Conservation (phyloP, 176 grass and related monocot species). For the Carex littledalei region DNA sequence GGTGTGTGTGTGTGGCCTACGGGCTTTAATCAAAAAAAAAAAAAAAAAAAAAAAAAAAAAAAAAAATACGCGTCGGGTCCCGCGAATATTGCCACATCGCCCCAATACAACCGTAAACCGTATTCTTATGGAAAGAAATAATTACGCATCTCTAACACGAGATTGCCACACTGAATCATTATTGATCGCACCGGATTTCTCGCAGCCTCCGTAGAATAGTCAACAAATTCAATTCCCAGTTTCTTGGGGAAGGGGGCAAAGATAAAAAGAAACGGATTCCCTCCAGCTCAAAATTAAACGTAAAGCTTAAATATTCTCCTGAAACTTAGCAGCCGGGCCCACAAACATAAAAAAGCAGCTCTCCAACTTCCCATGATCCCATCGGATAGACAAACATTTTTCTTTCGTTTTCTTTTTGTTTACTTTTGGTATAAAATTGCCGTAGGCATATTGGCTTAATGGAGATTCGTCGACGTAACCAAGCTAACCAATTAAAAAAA, state of each 20-base stretch:
- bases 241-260: slow-evolving; percentile 15
- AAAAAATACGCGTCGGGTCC: neutral
- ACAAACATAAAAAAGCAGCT: neutral
- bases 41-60: too few relatives aligned
- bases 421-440: too few relatives aligned
- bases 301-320: too few relatives aligned
- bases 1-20: too few relatives aligned
- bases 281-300: neutral
- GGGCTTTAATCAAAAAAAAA: too few relatives aligned
- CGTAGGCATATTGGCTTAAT: too few relatives aligned
- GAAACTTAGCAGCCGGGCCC: neutral
- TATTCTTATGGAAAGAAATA: neutral
- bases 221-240: neutral
- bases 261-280: neutral
- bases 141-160: neutral
- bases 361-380: neutral
- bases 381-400: too few relatives aligned
- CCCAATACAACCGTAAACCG: neutral
- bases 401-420: too few relatives aligned
- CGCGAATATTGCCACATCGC: neutral
- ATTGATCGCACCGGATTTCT: neutral
- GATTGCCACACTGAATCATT: neutral
- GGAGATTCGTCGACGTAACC: too few relatives aligned
- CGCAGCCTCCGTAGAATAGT: neutral
- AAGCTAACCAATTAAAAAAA: neutral